Conservation (phyloP, 2,329 filamentous ascomycete species). For the Cytospora mali region DNA sequence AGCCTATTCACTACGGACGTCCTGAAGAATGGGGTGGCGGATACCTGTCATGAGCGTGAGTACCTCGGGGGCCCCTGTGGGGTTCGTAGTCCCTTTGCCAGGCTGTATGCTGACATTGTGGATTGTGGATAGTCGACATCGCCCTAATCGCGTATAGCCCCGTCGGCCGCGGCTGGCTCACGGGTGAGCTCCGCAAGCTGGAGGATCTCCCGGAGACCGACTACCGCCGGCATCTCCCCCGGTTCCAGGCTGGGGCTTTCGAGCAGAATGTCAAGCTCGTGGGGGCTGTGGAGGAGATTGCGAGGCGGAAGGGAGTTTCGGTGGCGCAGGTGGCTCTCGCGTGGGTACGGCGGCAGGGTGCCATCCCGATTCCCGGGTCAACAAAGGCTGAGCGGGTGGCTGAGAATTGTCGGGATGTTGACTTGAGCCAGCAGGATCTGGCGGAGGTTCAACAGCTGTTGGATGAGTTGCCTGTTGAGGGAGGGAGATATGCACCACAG, state of each 20-base stretch:
- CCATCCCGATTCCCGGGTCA: conserved; percentile 70
- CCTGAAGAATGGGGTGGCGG: conserved; percentile 41
- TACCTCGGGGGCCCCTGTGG: conserved; percentile 67
- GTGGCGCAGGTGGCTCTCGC: conserved; percentile 66
- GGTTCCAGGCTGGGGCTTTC: conserved; percentile 64
- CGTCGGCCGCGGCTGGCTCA: conserved; percentile 54
- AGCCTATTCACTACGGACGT: conserved; percentile 43
- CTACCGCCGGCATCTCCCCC: conserved; percentile 50
- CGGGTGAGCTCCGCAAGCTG: conserved; percentile 53
- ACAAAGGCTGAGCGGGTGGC: conserved; percentile 56
- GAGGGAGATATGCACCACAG: conserved; percentile 48
- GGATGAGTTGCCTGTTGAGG: conserved; percentile 48
- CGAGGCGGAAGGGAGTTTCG: conserved; percentile 62
- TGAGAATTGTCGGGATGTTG: conserved; percentile 59
- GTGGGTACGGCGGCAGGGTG: conserved; percentile 60
- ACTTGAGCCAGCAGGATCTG: conserved; percentile 54
- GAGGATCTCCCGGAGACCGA: conserved; percentile 60
- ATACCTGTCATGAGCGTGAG: conserved; percentile 60
- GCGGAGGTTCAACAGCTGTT: conserved; percentile 53
- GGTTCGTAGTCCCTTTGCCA: conserved; percentile 44
- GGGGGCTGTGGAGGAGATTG: conserved; percentile 58
- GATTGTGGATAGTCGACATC: conserved; percentile 42
- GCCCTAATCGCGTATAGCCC: conserved; percentile 47
- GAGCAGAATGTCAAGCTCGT: conserved; percentile 66
- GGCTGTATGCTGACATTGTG: background rate